Evolutionary conservation across 805 yeast genomes (phyloP).

Genomic region (Priceomyces carsonii): DNA sequence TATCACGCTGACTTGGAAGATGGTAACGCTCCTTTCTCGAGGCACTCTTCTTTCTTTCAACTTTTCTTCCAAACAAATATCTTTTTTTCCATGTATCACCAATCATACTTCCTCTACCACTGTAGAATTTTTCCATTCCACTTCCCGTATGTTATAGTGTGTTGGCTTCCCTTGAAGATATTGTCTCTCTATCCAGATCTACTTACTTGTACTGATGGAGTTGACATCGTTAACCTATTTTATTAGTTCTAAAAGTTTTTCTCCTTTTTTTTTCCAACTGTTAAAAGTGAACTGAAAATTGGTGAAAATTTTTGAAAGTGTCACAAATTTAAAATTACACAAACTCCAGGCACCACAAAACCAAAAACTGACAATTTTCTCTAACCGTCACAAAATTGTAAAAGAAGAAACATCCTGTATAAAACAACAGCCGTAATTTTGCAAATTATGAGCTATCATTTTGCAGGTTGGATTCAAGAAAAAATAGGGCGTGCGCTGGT

Average conservation of each 20-base stretch:
- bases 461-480: slow-evolving; percentile 3
- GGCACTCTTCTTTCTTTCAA: too few species aligned
- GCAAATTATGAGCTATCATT: background rate
- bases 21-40: too few species aligned
- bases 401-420: too few species aligned
- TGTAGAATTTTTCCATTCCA: background rate
- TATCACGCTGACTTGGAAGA: too few species aligned
- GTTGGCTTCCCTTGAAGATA: background rate
- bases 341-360: slow-evolving; percentile 1
- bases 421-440: background rate
- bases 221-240: slow-evolving; percentile 47
- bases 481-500: slow-evolving; percentile 3
- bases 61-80: too few species aligned
- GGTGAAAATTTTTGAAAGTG: slow-evolving; percentile 4
- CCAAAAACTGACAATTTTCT: slow-evolving; percentile 4
- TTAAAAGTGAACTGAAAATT: slow-evolving; percentile 4
- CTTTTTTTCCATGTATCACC: too few species aligned
- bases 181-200: slow-evolving; percentile 1
- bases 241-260: slow-evolving; percentile 5
- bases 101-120: too few species aligned
- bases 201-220: slow-evolving; percentile 92
- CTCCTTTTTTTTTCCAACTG: slow-evolving; percentile 1
- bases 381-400: slow-evolving; percentile 7
- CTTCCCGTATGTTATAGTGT: background rate
- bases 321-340: slow-evolving; percentile 5